Conservation (phyloP, 768 basidiomycete genomes). For the Leucocoprinus sp. region DNA sequence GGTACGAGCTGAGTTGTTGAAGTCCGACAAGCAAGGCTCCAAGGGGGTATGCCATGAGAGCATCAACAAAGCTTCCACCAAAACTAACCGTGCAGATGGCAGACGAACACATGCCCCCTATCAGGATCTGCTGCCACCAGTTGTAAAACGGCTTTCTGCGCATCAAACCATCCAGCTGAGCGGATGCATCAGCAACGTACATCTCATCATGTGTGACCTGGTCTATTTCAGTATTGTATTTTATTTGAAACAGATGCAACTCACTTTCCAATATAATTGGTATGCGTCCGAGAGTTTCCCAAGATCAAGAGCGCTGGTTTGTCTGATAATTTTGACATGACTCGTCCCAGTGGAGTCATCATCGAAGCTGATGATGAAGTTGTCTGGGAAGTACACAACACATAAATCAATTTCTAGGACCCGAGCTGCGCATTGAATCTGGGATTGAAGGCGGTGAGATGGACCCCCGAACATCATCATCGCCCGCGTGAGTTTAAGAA, state of each 20-base stretch:
- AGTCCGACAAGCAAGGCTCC: constrained; percentile 67
- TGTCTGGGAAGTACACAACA: constrained; percentile 69
- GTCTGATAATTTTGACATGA: constrained; percentile 72
- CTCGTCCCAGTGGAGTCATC: constrained; percentile 74
- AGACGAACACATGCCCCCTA: constrained; percentile 72
- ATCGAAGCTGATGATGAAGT: constrained; percentile 77
- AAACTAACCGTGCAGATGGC: constrained; percentile 70
- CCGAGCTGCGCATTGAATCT: constrained; percentile 69
- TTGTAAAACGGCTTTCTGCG: constrained; percentile 51
- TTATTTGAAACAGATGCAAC: constrained; percentile 10
- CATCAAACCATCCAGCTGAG: constrained; percentile 69
- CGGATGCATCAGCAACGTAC: constrained; percentile 65
- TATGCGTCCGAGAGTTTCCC: constrained; percentile 69
- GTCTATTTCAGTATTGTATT: not conserved
- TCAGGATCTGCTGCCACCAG: constrained; percentile 52
- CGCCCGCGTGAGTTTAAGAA: constrained; percentile 74
- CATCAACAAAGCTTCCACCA: constrained; percentile 72
- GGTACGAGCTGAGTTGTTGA: constrained; percentile 63
- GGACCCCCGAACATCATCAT: constrained; percentile 91
- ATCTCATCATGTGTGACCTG: constrained; percentile 83
- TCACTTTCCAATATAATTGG: constrained; percentile 64
- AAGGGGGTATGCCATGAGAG: constrained; percentile 62
- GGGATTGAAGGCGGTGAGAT: constrained; percentile 73
- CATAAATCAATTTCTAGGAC: constrained; percentile 66
- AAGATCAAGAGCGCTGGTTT: constrained; percentile 63